phyloP scores from a whole-genome alignment of 148 eudicot species.

The Mesembryanthemum crystallinum region DNA sequence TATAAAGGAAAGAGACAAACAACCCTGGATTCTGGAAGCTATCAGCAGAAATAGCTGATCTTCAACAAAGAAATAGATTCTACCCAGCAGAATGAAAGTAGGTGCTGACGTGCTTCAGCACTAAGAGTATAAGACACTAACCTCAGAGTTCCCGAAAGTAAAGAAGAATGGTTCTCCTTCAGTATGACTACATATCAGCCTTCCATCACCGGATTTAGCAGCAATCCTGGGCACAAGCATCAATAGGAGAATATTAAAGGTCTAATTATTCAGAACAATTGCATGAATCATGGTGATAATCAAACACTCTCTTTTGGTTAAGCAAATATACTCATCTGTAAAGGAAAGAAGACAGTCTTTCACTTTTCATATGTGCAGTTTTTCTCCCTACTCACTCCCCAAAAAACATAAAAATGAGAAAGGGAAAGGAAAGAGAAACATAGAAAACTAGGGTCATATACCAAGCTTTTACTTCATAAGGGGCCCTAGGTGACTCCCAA shows the following conservation, averaged over 20 bases:
- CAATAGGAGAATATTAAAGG: constrained; percentile 6
- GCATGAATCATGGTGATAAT: background rate
- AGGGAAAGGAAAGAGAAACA: background rate
- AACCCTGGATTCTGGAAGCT: background rate
- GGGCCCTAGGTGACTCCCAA: constrained; percentile 99
- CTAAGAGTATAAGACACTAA: constrained; percentile 32
- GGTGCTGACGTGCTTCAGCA: constrained; percentile 4
- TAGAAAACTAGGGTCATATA: constrained; percentile 28
- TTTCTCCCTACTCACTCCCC: too few species aligned
- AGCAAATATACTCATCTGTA: constrained; percentile 10
- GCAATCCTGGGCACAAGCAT: constrained; percentile 58
- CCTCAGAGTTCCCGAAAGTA: constrained; percentile 91
- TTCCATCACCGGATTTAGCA: constrained; percentile 75
- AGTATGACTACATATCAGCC: constrained; percentile 48
- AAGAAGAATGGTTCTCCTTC: constrained; percentile 76
- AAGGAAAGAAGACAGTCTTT: background rate
- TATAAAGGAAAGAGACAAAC: background rate
- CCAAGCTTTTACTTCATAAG: constrained; percentile 95
- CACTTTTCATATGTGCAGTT: background rate
- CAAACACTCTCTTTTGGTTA: background rate
- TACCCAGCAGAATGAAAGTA: background rate
- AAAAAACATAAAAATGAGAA: background rate
- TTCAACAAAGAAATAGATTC: background rate
- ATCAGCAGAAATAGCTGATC: background rate
- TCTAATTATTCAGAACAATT: background rate